Conservation (phyloP, 2,329 filamentous ascomycete species). For the Trichoderma atrobrunneum region DNA sequence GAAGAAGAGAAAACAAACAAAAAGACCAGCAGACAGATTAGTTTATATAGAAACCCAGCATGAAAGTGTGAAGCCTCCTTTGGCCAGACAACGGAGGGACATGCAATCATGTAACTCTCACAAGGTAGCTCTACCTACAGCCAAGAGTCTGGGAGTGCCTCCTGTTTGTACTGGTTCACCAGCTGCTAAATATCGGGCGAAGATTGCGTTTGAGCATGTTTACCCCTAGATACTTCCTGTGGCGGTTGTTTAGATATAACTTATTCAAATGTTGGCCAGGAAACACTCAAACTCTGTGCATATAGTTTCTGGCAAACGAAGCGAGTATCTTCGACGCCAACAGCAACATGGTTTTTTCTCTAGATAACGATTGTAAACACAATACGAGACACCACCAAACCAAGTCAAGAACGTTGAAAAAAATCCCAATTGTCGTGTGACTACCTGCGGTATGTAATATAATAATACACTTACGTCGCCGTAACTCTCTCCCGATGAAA, state of each 20-base stretch:
- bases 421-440: neutral
- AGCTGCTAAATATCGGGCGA: neutral
- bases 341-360: too few species aligned
- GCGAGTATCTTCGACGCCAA: neutral
- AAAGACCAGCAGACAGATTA: neutral
- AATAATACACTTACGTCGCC: slow-evolving; percentile 3
- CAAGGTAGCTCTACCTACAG: neutral
- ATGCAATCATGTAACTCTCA: neutral
- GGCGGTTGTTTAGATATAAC: neutral
- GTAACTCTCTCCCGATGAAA: neutral
- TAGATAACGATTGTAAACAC: neutral
- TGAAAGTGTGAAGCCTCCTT: neutral
- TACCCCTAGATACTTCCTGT: neutral
- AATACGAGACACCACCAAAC: neutral
- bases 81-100: neutral
- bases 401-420: neutral
- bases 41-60: neutral
- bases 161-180: neutral
- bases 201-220: neutral
- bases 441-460: slow-evolving; percentile 8
- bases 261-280: neutral
- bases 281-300: neutral
- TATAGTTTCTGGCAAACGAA: neutral
- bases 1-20: neutral
- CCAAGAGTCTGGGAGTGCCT: too few species aligned